Conservation (phyloP, 768 basidiomycete species). For the Lentinus tigrinus region DNA sequence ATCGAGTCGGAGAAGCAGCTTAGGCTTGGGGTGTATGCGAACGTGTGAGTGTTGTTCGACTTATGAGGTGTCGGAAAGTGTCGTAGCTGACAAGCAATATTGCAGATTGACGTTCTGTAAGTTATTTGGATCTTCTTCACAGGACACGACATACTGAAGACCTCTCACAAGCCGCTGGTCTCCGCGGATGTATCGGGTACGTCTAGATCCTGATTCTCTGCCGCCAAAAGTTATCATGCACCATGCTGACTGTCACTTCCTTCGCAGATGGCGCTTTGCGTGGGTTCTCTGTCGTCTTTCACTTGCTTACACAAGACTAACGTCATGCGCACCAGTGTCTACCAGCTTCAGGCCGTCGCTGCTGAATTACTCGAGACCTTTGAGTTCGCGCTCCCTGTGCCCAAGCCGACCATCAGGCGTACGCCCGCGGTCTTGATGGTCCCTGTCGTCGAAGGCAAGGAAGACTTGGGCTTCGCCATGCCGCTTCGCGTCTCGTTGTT, state of each 20-base stretch:
- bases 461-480: neutral
- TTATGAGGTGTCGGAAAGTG: neutral
- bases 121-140: neutral
- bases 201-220: neutral
- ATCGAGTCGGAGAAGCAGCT: slow-evolving; percentile 6
- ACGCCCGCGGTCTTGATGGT: neutral
- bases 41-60: slow-evolving; percentile 4
- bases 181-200: neutral
- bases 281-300: neutral
- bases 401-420: neutral
- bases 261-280: neutral
- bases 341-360: neutral
- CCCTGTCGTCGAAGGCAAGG: neutral
- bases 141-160: neutral
- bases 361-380: neutral
- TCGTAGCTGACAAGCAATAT: too few relatives aligned
- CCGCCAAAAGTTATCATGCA: neutral
- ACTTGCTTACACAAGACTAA: too few relatives aligned
- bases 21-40: slow-evolving; percentile 12
- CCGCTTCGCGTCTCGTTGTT: neutral
- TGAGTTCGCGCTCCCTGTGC: neutral
- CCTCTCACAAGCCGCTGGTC: neutral
- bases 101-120: neutral
- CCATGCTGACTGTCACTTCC: neutral
- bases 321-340: too few relatives aligned